A percentile compares a stretch with the other conserved stretches of the same genome.
Conservation (phyloP, 441 rosid genomes). For the Raphanus hybrid region DNA sequence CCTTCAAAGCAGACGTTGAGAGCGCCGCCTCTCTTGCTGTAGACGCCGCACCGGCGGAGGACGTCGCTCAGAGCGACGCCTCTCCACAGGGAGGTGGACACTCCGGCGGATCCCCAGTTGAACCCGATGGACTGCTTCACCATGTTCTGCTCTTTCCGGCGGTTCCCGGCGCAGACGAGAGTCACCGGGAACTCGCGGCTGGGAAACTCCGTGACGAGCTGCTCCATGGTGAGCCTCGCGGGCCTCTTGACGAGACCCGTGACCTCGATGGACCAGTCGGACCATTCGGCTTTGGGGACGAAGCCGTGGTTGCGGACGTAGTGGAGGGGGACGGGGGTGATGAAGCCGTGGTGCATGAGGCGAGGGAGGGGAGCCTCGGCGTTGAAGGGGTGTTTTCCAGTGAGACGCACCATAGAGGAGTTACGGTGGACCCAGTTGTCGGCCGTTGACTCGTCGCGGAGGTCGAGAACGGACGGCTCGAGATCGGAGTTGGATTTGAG, state of each 20-base stretch:
- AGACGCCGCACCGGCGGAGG: constrained; percentile 72
- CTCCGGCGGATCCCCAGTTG: constrained; percentile 89
- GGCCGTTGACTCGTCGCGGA: constrained; percentile 72
- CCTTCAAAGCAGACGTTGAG: constrained; percentile 90
- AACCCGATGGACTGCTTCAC: constrained; percentile 81
- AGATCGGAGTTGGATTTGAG: constrained; percentile 60
- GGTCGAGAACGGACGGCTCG: constrained; percentile 68
- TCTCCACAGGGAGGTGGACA: constrained; percentile 85
- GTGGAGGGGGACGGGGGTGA: constrained; percentile 90
- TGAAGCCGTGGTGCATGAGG: constrained; percentile 94
- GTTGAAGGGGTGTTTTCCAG: constrained; percentile 96
- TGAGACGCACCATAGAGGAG: constrained; percentile 82
- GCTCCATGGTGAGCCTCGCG: constrained; percentile 72
- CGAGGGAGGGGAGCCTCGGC: constrained; percentile 71
- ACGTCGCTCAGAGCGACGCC: constrained; percentile 67
- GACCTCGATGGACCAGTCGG: constrained; percentile 74
- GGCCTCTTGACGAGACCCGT: constrained; percentile 77
- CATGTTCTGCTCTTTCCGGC: constrained; percentile 94
- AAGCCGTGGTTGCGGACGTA: constrained; percentile 89
- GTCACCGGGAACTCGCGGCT: constrained; percentile 77
- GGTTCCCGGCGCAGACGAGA: constrained; percentile 87
- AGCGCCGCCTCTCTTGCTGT: constrained; percentile 68
- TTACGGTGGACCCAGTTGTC: constrained; percentile 84
- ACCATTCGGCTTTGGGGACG: constrained; percentile 73
- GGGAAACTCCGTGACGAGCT: constrained; percentile 62